Base-by-base conservation (phyloP, 352 stramenopile genomes). In the Peronospora tabacina region DNA sequence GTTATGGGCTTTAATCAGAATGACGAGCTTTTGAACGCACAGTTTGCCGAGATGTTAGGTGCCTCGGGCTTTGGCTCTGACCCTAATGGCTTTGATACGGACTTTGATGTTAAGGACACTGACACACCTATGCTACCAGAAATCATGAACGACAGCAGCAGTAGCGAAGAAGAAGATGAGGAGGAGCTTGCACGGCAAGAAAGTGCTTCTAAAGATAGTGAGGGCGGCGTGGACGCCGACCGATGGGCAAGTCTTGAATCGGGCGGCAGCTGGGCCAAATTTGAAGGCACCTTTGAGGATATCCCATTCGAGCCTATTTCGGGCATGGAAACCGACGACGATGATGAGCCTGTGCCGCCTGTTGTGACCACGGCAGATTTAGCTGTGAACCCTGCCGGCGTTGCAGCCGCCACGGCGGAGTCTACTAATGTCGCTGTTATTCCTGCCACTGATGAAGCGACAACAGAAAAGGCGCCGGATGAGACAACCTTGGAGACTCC, bases 141-240 rank as follows among this genome's bases (percentile, higher is more conserved):
- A 55, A 90, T 90, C 50, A 86, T 88, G 71, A 80, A 90, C 52
- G 77, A 90, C 58, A 93, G 82, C 61, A 93, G 82, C 66, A 92
- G 82, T 62, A 93, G 79, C 42, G 77, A 90, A 35, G 82, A 93
- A 52, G 82, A 93, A 44, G 82, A 93, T 37, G 59, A 82, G 20
- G 72, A 80, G n/a, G 73, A 82, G 40, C 61, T 78, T 42, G 63
- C 63, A 49, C 53, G 63, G 13, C 66, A 72, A 50, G 56, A 69
- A 12, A 58, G 52, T 33, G 41, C 42, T 2, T 15, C 35, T 13
- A 58, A 61, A 35, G 59, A 51, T 49, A 37, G 29, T 42, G 46
- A 44, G 15, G 49, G 28, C 3, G 44, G 39, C 17, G 24, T 22
- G 15, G 53, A 62, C 0, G 47, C 44, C 7, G 68, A 73, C 49